Evolutionary conservation across 2,329 filamentous ascomycete species (phyloP).

Genomic region (Claviceps arundinis): DNA sequence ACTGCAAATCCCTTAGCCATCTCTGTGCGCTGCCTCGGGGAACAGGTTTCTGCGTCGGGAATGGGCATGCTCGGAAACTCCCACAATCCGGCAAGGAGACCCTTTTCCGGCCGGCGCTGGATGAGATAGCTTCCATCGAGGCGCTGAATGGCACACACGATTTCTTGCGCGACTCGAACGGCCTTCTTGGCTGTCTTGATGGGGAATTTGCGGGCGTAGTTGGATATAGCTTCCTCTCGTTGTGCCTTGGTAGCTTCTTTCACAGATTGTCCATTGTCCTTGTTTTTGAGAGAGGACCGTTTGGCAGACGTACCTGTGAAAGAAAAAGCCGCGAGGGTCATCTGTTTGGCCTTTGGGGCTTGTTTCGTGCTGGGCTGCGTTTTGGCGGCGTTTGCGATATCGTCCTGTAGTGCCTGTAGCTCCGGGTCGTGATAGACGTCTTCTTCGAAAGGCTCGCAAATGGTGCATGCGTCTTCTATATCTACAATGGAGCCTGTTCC

Average conservation of each 20-base stretch:
- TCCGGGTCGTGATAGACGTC: constrained; percentile 12
- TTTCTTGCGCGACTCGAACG: constrained; percentile 35
- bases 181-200: constrained; percentile 38
- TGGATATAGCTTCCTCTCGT: constrained; percentile 24
- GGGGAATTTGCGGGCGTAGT: constrained; percentile 38
- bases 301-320: constrained; percentile 13
- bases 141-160: constrained; percentile 39
- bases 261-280: neutral
- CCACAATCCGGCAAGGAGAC: constrained; percentile 42
- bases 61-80: constrained; percentile 37
- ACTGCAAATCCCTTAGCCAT: constrained; percentile 23
- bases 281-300: neutral
- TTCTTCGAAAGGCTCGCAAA: constrained; percentile 36
- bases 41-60: constrained; percentile 7
- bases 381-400: neutral
- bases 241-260: constrained; percentile 12
- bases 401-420: constrained; percentile 4
- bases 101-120: constrained; percentile 37
- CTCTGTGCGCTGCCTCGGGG: constrained; percentile 20
- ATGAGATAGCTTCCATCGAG: constrained; percentile 32
- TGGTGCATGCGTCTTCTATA: constrained; percentile 36
- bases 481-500: constrained; percentile 18
- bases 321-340: constrained; percentile 22
- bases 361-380: constrained; percentile 6
- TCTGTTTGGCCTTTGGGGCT: constrained; percentile 14